phyloP scores from a whole-genome alignment of 2,329 filamentous ascomycete species.

The Phaeophleospora eucalypticola region DNA sequence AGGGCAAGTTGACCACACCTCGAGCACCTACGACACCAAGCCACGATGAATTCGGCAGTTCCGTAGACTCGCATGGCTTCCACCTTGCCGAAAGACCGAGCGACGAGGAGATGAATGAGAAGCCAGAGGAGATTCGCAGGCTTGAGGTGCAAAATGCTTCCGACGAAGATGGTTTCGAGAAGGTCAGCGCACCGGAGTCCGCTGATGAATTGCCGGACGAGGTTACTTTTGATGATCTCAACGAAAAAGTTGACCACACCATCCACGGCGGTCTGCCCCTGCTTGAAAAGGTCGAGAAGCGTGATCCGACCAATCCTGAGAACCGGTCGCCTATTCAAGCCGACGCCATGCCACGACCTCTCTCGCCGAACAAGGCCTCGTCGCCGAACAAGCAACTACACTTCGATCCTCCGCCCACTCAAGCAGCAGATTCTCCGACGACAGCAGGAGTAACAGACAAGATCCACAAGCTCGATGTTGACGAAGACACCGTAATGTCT shows the following conservation, averaged over 20 bases:
- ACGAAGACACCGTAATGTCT: constrained; percentile 53
- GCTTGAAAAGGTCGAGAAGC: constrained; percentile 28
- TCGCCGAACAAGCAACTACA: constrained; percentile 20
- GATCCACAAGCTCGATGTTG: constrained; percentile 56
- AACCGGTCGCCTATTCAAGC: constrained; percentile 16
- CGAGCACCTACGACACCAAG: constrained; percentile 55
- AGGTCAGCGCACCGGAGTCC: constrained; percentile 67
- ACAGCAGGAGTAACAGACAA: constrained; percentile 53
- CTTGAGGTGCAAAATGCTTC: constrained; percentile 76
- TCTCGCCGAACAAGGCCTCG: constrained; percentile 29
- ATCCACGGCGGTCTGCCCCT: constrained; percentile 22
- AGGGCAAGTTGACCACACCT: constrained; percentile 65
- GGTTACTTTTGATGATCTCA: constrained; percentile 65
- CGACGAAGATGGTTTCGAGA: constrained; percentile 91
- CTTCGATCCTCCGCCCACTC: constrained; percentile 28
- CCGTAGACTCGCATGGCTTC: constrained; percentile 50
- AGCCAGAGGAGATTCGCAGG: constrained; percentile 63
- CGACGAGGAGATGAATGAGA: constrained; percentile 40
- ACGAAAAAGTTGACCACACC: constrained; percentile 46
- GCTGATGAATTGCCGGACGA: constrained; percentile 54
- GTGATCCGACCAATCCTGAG: constrained; percentile 17
- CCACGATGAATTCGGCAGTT: constrained; percentile 47
- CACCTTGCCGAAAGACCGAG: constrained; percentile 47
- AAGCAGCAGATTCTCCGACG: constrained; percentile 46
- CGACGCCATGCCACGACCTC: constrained; percentile 27